These are phyloP conservation scores for Coniochaeta sp. DNA, from an alignment of 2,329 filamentous ascomycete species.

Conservation along the genomic window DNA sequence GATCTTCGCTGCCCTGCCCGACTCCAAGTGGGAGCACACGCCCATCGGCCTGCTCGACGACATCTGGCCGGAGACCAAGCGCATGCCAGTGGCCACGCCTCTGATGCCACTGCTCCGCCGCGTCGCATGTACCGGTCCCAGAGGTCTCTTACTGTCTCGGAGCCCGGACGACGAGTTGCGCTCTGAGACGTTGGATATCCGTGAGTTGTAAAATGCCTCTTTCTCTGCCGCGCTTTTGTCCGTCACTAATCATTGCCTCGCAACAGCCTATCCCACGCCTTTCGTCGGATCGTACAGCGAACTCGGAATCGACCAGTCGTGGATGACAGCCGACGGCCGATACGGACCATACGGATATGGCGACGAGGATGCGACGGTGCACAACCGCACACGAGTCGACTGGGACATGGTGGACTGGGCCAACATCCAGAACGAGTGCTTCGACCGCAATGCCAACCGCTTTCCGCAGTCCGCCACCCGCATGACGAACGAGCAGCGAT, in stretches of 20 bases:
- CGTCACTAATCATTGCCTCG: too few species aligned
- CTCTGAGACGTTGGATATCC: conserved; percentile 12
- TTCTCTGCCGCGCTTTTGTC: too few species aligned
- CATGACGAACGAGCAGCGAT: conserved; percentile 8
- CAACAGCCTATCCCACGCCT: conserved; percentile 22
- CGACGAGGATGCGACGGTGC: conserved; percentile 14
- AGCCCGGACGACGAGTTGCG: conserved; percentile 19
- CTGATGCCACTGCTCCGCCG: conserved; percentile 13
- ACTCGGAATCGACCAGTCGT: conserved; percentile 20
- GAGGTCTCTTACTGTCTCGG: conserved; percentile 16
- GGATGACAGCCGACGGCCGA: conserved; percentile 21
- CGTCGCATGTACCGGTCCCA: conserved; percentile 19
- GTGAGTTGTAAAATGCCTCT: too few species aligned
- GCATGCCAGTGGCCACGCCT: conserved; percentile 14
- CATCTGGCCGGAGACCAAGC: conserved; percentile 3
- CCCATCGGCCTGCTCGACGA: background rate
- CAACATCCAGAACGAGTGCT: conserved; percentile 25
- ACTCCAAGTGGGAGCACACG: background rate
- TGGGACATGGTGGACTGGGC: conserved; percentile 28
- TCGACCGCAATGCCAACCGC: conserved; percentile 43
- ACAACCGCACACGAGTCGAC: conserved; percentile 19
- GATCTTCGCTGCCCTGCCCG: background rate
- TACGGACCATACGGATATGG: conserved; percentile 23
- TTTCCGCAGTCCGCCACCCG: conserved; percentile 25
- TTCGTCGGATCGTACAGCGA: conserved; percentile 23